phyloP scores from a whole-genome alignment of 768 basidiomycete genomes.

The Russula virescens region DNA sequence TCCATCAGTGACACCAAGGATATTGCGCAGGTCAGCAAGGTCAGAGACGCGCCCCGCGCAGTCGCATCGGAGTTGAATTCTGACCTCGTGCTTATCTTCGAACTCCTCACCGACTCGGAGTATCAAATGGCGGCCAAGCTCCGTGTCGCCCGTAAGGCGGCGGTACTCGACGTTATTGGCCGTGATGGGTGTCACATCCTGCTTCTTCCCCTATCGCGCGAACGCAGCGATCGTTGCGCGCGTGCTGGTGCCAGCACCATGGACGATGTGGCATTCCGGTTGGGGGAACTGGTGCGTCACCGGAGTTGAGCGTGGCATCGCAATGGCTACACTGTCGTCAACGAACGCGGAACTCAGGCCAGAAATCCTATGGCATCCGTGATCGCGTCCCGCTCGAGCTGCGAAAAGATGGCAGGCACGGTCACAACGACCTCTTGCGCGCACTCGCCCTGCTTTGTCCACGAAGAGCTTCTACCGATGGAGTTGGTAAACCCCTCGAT shows the following conservation, averaged over 20 bases:
- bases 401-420: conserved; percentile 85
- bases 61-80: conserved; percentile 73
- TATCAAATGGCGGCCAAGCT: conserved; percentile 76
- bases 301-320: conserved; percentile 96
- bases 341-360: conserved; percentile 81
- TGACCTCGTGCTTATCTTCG: conserved; percentile 60
- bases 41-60: conserved; percentile 53
- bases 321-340: conserved; percentile 92
- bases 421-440: conserved; percentile 83
- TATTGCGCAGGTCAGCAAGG: background rate
- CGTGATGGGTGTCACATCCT: conserved; percentile 60
- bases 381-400: conserved; percentile 87
- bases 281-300: conserved; percentile 86
- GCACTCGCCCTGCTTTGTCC: conserved; percentile 56
- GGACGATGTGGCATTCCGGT: conserved; percentile 84
- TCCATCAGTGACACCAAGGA: background rate
- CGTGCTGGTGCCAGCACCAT: conserved; percentile 84
- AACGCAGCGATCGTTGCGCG: conserved; percentile 75
- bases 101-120: conserved; percentile 74
- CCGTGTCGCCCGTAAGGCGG: conserved; percentile 68
- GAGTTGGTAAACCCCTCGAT: conserved; percentile 45
- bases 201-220: conserved; percentile 41
- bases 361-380: conserved; percentile 87
- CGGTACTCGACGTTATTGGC: conserved; percentile 83
- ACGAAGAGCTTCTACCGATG: conserved; percentile 67